Conservation (phyloP, 805 yeast species). For the Candida insectalens region DNA sequence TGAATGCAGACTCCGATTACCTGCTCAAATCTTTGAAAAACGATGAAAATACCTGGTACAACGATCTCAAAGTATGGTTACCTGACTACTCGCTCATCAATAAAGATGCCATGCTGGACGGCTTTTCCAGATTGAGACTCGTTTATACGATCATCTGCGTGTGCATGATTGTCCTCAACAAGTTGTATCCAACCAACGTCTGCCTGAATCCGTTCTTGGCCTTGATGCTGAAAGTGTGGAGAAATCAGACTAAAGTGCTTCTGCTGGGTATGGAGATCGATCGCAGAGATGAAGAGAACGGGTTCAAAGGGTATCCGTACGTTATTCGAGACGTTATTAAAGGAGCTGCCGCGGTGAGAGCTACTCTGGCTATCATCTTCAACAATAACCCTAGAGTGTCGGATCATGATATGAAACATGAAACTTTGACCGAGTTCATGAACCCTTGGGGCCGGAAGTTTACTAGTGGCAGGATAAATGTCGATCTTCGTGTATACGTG, state of each 20-base stretch:
- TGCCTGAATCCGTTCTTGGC: slow-evolving; percentile 55
- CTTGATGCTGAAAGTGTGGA: slow-evolving; percentile 54
- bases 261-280: slow-evolving; percentile 53
- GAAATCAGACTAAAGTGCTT: slow-evolving; percentile 50
- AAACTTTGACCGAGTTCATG: slow-evolving; percentile 49
- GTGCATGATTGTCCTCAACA: slow-evolving; percentile 33
- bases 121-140: slow-evolving; percentile 30
- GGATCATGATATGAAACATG: slow-evolving; percentile 49
- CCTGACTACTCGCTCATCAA: slow-evolving; percentile 23
- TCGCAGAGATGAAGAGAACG: slow-evolving; percentile 35
- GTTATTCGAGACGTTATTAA: slow-evolving; percentile 40
- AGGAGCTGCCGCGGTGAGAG: slow-evolving; percentile 57
- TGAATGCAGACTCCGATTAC: slow-evolving; percentile 35
- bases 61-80: slow-evolving; percentile 25
- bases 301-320: slow-evolving; percentile 32
- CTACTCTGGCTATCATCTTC: slow-evolving; percentile 49
- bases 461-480: slow-evolving; percentile 39
- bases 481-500: slow-evolving; percentile 49
- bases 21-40: slow-evolving; percentile 30
- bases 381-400: slow-evolving; percentile 38
- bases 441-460: slow-evolving; percentile 58
- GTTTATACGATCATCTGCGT: slow-evolving; percentile 36
- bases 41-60: slow-evolving; percentile 27
- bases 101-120: slow-evolving; percentile 15
- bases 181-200: slow-evolving; percentile 30